Percentiles rank a stretch among this genome's conserved stretches.
These are phyloP conservation scores for Aspergillus ellipticus DNA, from an alignment of 495 filamentous ascomycete genomes.

Conservation along the genomic window DNA sequence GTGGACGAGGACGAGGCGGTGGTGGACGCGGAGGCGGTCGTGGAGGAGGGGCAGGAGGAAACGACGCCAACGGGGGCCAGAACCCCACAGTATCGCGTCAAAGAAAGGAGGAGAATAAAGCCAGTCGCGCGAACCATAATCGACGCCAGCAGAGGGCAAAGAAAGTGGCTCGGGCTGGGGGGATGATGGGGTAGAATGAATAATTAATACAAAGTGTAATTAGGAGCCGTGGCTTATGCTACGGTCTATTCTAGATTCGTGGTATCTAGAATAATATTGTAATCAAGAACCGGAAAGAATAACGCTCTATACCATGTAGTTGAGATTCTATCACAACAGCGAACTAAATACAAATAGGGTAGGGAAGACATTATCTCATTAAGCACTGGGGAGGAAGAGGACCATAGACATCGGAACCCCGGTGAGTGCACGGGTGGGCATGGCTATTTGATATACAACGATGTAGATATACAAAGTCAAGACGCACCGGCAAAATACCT, in stretches of 20 bases:
- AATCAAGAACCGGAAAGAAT: no score
- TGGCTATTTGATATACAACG: background rate
- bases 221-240: no score
- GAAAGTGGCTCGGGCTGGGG: conserved; percentile 70
- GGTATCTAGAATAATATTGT: no score
- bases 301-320: no score
- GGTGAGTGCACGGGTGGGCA: background rate
- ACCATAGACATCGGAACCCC: background rate
- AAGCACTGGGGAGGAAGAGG: background rate
- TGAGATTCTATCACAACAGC: background rate
- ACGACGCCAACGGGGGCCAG: no score
- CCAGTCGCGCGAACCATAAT: conserved; percentile 73
- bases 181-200: conserved; percentile 14
- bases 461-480: background rate
- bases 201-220: conserved; percentile 1
- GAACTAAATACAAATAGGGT: background rate
- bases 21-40: conserved; percentile 57
- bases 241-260: no score
- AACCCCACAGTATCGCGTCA: conserved; percentile 58
- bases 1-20: conserved; percentile 45
- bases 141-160: conserved; percentile 69
- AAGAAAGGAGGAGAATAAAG: conserved; percentile 76
- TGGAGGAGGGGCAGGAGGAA: conserved; percentile 39
- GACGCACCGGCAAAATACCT: background rate
- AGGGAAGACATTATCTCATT: background rate